Evolutionary conservation across 2,329 filamentous ascomycete genomes (phyloP), one percentile per base, ranked within the genome.

Genomic region (Catunica adiposa): DNA sequence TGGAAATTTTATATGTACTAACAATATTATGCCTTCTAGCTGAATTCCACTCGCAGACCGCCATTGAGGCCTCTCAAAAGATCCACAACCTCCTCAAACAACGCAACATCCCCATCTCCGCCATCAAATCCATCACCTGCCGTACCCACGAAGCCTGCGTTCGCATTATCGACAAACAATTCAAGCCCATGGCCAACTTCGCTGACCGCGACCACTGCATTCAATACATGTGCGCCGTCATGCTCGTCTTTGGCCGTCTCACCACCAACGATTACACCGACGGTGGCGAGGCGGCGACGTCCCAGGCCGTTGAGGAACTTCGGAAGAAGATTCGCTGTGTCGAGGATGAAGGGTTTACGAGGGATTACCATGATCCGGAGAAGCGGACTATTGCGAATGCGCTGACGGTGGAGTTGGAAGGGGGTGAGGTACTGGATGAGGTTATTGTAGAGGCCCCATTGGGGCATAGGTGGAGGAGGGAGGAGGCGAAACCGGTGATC

Each of bases 131-230:
- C 60, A 80, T 98, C 65, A 89, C 84, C 63, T 95, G 90, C 80
- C 84, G 92, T 64, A 98, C 92, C 7, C 92, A 98, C 74, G 92
- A 98, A 73, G 92, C 92, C 58, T 97, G 92, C 75, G 81, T 98
- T 67, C 89, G 92, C 65, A 98, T 98, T 73, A 98, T 98, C 66
- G 92, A 98, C 80, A 98, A 98, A 79, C 92, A 98, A 74, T 94
- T 95, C 79, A 97, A 96, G 80, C 83, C 89, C 64, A 94, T 98
- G 87, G 89, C 96, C 77, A 98, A 98, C 82, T 98, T 97, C 67
- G 92, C 92, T 66, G 92, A 98, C 73, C 89, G 92, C 66, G 92
- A 98, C 72, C 92, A 98, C 79, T 98, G 92, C 74, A 90, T 98
- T 63, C 92, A 97, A 75, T 98, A 98, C 80, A 98, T 98, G 92